phyloP scores from a whole-genome alignment of 371 early-diverging fungal species.

The Rhizomucor pusillus region DNA sequence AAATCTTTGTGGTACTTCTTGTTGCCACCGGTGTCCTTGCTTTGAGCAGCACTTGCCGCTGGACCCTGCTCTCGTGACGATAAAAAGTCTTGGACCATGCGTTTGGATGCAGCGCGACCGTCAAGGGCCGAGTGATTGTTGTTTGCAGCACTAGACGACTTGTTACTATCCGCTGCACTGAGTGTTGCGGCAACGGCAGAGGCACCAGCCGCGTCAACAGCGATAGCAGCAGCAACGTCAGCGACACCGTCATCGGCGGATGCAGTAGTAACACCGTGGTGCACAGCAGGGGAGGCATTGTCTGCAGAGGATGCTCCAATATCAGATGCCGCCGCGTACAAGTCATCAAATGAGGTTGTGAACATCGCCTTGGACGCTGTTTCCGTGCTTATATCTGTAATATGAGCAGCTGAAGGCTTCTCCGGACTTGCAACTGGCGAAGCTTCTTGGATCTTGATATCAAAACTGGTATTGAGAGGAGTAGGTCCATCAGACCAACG shows the following conservation, averaged over 20 bases:
- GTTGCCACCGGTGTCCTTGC: neutral
- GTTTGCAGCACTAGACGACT: constrained; percentile 1
- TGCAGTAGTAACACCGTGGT: neutral
- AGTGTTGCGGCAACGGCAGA: neutral
- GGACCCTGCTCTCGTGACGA: constrained; percentile 17
- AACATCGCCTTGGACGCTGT: neutral
- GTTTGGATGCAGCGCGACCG: constrained; percentile 39
- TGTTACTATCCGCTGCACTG: neutral
- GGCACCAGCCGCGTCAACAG: neutral
- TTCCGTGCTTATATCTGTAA: constrained; percentile 13
- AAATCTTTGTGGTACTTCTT: constrained; percentile 44
- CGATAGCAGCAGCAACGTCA: neutral
- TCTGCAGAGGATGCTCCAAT: too few species aligned
- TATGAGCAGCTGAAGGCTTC: constrained; percentile 13
- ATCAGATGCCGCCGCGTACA: too few species aligned
- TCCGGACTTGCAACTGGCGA: constrained; percentile 27
- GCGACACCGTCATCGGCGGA: neutral
- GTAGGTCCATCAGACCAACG: constrained; percentile 19
- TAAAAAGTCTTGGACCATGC: constrained; percentile 41
- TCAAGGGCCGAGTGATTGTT: constrained; percentile 14
- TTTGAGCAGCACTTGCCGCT: neutral
- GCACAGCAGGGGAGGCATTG: too few species aligned
- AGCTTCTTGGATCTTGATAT: constrained; percentile 13
- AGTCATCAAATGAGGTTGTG: too few species aligned
- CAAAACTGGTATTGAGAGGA: constrained; percentile 17